Evolutionary conservation across 2,329 filamentous ascomycete genomes (phyloP), one percentile per base, ranked within the genome.

Genomic region (Arthrobotrys conoides): DNA sequence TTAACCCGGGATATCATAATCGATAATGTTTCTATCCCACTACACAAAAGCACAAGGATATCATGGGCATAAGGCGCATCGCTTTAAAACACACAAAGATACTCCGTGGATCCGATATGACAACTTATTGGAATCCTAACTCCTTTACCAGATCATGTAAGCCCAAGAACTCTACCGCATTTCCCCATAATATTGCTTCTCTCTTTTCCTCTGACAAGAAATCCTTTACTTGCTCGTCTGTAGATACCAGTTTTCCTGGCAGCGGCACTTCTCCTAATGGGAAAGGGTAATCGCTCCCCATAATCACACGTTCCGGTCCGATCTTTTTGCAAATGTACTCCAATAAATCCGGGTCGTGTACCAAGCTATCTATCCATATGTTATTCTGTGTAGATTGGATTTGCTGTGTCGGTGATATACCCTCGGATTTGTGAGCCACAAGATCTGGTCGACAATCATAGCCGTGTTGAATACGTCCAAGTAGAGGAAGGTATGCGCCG

Each of bases 261-360:
- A 83, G 80, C 0, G 83, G 84, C 3, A 84, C 83, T 70, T 84
- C 83, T 3, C 84, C 84, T 0, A 84, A 71, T 4, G 84, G 84
- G 71, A 84, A 84, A 0, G 83, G 84, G 48, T 84, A 84, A 69
- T 84, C 84, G 64, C 83, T 84, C 0, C 84, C 84, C 80, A 84
- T 77, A 2, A 84, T 80, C 14, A 84, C 81, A 2, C 83, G 81
- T 1, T 81, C 80, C 0, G 82, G 66, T 0, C 83, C 83, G 14
- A 84, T 82, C 76, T 84, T 84, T 67, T 81, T 82, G 27, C 83
- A 80, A 14, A 84, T 76, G 30, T 81, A 84, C 49, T 83, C 83
- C 27, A 84, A 71, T 64, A 84, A 69, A 77, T 84, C 84, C 6
- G 83, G 82, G 57, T 84, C 83, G 64, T 84, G 83, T 30, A 84